Evolutionary conservation across 805 yeast species (phyloP), one percentile per base, ranked within the genome.

Genomic region (Ogataea salicorniae): DNA sequence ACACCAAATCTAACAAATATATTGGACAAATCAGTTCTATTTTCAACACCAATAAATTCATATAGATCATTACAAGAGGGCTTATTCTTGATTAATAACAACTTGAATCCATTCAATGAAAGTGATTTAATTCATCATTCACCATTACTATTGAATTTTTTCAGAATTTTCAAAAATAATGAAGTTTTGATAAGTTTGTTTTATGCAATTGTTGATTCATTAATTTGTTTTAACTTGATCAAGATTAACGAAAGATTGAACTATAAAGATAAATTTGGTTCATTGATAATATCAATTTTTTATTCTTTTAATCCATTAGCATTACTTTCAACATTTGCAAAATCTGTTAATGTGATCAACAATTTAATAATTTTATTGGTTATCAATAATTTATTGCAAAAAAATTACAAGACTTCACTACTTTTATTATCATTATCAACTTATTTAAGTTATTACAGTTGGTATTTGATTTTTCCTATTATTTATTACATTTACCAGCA

Each of bases 41-140:
- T 86, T 41, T 74, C 90, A 17, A 86, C 96, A 0, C 89, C 95
- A 0, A 70, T 86, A 5, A 76, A 85, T 46, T 84, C 94, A 35
- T 85, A 75, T 66, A 74, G 80, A 57, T 72, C 80, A 37, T 61
- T 87, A 38, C 66, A 73, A 55, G 95, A 86, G 61, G 91, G 91
- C 13, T 68, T 86, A 11, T 87, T 76, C 55, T 73, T 87, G 43
- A 66, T 79, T 46, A 62, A 71, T 3, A 76, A 81, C 56, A 74
- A 73, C 18, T 70, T 85, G 43, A 74, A 81, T 41, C 80, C 89
- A 8, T 92, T 89, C 59, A 51, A 53, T 16, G 80, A 80, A 51
- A 97, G 97, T 9, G 95, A 95, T 22, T 81, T 90, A 16, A 84
- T 84, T 34, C 92, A 89, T 64, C 96, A 89, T 56, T 81, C 95